Conservation (phyloP, 2,329 filamentous ascomycete species). For the Mariannaea sp. region DNA sequence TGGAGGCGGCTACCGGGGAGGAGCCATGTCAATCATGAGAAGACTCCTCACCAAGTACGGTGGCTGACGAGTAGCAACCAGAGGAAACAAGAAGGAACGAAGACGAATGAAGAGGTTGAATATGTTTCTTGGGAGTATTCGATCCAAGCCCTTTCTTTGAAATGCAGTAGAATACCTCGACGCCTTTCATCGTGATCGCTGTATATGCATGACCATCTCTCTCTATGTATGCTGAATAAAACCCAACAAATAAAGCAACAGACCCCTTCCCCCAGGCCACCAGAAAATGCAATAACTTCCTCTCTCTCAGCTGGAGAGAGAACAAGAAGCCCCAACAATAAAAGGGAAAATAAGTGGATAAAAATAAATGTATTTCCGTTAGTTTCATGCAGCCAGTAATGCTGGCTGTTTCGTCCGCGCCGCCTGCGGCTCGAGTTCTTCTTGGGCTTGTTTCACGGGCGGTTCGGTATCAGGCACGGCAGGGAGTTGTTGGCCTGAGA, state of each 20-base stretch:
- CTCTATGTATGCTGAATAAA: conserved; percentile 30
- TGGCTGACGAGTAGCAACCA: conserved; percentile 12
- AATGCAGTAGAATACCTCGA: conserved; percentile 26
- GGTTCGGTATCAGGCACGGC: conserved; percentile 18
- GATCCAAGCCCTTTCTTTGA: conserved; percentile 25
- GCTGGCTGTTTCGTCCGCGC: conserved; percentile 42
- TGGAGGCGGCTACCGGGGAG: conserved; percentile 75
- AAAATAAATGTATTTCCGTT: conserved; percentile 1
- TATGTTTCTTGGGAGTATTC: conserved; percentile 10
- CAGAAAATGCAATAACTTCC: conserved; percentile 26
- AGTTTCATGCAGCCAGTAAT: conserved; percentile 45
- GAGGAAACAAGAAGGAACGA: too few relatives aligned
- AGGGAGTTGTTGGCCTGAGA: conserved; percentile 41
- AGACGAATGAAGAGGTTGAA: too few relatives aligned
- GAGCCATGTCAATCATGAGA: conserved; percentile 81
- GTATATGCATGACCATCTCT: conserved; percentile 28
- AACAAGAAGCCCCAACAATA: conserved; percentile 1
- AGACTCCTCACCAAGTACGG: conserved; percentile 75
- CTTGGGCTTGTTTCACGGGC: conserved; percentile 18
- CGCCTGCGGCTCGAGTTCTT: conserved; percentile 26
- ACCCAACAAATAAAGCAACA: conserved; percentile 4
- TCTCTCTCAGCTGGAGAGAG: conserved; percentile 10
- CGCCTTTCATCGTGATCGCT: conserved; percentile 35
- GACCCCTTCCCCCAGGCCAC: too few relatives aligned
- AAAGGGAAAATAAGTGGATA: neutral